Evolutionary conservation across 441 rosid genomes (phyloP).

Genomic region (Pelargonium cotyledonis): DNA sequence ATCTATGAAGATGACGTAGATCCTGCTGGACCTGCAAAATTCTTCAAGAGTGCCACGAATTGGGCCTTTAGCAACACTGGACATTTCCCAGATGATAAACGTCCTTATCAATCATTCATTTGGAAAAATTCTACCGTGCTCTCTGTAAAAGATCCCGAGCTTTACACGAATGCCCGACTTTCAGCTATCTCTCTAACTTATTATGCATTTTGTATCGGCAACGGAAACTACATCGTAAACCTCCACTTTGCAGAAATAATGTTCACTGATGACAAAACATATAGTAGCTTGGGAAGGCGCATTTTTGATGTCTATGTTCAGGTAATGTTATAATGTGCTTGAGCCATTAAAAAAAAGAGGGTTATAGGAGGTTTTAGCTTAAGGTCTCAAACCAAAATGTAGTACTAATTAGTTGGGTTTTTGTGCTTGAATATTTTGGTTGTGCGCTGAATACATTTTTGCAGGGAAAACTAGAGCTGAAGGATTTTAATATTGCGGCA

Average conservation of each 20-base stretch:
- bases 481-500: conserved; percentile 40
- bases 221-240: conserved; percentile 41
- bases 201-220: conserved; percentile 39
- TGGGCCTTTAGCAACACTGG: conserved; percentile 58
- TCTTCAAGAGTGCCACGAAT: conserved; percentile 12
- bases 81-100: conserved; percentile 35
- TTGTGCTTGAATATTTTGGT: background rate
- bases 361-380: no score
- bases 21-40: conserved; percentile 18
- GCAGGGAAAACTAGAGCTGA: conserved; percentile 28
- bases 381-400: no score
- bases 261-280: conserved; percentile 22
- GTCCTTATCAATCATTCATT: background rate
- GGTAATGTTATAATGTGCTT: conserved; percentile 24
- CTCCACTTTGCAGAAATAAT: conserved; percentile 59
- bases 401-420: no score
- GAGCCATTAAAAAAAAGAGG: no score
- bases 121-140: conserved; percentile 17
- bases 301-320: conserved; percentile 41
- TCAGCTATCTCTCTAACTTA: conserved; percentile 51
- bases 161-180: conserved; percentile 41
- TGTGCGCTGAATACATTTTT: background rate
- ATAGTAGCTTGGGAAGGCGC: no score
- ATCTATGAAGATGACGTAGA: conserved; percentile 31
- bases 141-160: conserved; percentile 20